These are phyloP conservation scores for Neonectria punicea DNA, from an alignment of 2,329 filamentous ascomycete genomes.

Conservation along the genomic window DNA sequence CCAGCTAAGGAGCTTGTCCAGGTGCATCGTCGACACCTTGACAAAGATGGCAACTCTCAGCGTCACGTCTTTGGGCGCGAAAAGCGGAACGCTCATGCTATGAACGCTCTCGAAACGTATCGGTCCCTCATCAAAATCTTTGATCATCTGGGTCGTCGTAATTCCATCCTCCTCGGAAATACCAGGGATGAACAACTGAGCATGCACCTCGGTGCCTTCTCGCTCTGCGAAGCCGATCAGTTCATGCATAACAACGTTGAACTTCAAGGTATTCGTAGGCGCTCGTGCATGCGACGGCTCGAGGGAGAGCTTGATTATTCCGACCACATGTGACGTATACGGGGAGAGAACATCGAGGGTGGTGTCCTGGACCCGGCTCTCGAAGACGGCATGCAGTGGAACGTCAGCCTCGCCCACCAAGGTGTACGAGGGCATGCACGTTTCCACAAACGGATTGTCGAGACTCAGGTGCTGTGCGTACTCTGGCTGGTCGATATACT, in stretches of 20 bases:
- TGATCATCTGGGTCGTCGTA: constrained; percentile 95
- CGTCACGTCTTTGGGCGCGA: constrained; percentile 74
- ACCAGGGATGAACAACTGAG: constrained; percentile 94
- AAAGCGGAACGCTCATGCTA: constrained; percentile 92
- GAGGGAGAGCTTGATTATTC: constrained; percentile 88
- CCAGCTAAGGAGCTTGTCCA: constrained; percentile 98
- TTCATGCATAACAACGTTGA: constrained; percentile 98
- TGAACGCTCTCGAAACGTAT: constrained; percentile 97
- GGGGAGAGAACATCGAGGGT: constrained; percentile 90
- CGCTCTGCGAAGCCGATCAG: constrained; percentile 93
- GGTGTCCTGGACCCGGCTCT: constrained; percentile 94
- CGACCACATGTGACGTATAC: constrained; percentile 89
- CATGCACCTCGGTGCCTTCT: constrained; percentile 95
- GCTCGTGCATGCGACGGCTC: constrained; percentile 95
- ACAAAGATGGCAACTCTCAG: constrained; percentile 92
- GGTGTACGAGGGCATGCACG: constrained; percentile 91
- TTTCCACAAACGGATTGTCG: constrained; percentile 92
- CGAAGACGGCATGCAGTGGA: constrained; percentile 90
- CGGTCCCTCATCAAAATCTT: constrained; percentile 90
- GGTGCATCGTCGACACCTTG: constrained; percentile 89
- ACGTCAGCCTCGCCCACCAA: constrained; percentile 94
- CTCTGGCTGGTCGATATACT: constrained; percentile 94
- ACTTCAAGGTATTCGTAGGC: constrained; percentile 92
- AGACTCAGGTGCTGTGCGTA: constrained; percentile 93
- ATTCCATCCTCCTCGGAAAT: constrained; percentile 90